Percentiles rank a stretch among this genome's conserved stretches.
Evolutionary conservation across 805 yeast genomes (phyloP).

Genomic region (Kazachstania martiniae): DNA sequence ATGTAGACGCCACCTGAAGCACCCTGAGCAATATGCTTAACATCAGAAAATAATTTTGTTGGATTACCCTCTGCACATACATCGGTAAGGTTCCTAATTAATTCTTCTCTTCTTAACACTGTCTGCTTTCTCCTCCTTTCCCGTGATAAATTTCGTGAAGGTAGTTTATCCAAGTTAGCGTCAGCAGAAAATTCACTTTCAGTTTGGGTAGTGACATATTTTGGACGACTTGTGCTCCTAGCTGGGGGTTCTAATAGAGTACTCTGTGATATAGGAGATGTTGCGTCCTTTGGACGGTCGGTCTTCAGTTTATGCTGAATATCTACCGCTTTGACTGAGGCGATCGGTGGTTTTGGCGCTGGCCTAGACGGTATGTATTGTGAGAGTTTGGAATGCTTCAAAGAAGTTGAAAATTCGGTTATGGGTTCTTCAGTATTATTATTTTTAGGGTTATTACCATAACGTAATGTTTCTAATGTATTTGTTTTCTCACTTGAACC

Average conservation of each 20-base stretch:
- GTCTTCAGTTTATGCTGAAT: too few relatives aligned
- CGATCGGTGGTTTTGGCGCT: constrained; percentile 50
- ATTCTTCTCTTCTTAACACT: constrained; percentile 33
- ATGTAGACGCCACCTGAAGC: constrained; percentile 95
- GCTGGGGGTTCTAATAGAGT: too few relatives aligned
- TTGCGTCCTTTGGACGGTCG: too few relatives aligned
- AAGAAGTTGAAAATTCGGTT: not conserved
- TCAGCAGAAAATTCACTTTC: too few relatives aligned
- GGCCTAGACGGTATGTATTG: constrained; percentile 55
- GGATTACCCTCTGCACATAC: constrained; percentile 87
- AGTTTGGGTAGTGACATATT: too few relatives aligned
- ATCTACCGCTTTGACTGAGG: not conserved
- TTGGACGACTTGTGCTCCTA: too few relatives aligned
- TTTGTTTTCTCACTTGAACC: constrained; percentile 30
- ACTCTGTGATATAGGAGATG: too few relatives aligned
- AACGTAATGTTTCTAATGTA: constrained; percentile 17
- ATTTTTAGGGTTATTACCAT: not conserved
- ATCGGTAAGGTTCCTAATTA: constrained; percentile 47
- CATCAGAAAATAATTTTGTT: constrained; percentile 47
- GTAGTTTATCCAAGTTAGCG: too few relatives aligned
- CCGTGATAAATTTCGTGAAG: too few relatives aligned
- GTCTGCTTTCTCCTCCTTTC: constrained; percentile 24
- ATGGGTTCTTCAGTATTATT: not conserved
- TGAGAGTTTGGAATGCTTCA: not conserved
- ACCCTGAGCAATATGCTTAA: constrained; percentile 89